Base-by-base conservation (phyloP, 257 asterid genomes). In the Phtheirospermum japonicum region DNA sequence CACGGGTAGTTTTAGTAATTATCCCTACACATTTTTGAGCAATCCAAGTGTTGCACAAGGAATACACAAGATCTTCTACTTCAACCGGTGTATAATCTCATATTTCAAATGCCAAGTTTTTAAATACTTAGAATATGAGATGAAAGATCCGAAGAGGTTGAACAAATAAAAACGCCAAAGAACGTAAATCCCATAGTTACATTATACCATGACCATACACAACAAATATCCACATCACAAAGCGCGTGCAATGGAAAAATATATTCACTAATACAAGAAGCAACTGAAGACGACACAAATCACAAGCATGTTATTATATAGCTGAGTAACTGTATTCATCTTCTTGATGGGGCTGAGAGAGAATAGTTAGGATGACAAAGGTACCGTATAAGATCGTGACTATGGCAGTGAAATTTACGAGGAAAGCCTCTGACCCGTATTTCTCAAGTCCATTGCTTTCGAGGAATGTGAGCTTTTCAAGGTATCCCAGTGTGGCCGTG, bases 381-480 rank as follows among this genome's bases (percentile, higher is more conserved):
- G 76, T 65, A 18, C 99, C 99, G 5, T 71, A 93, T 48, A 89
- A 66, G 76, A 93, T 70, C 0, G 97, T 86, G 65, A 85, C 69
- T 6, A 93, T 74, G 73, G 97, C 99, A 4, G 96, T 89, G 78
- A 83, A 89, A 70, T 93, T 93, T 63, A 93, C 97, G 0, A 93
- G 87, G 59, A 85, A 79, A 0, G 99, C 97, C 76, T 93, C 99
- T 0, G 97, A 17, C 0, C 97, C 95, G 12, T 89, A 93, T 72
- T 87, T 93, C 0, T 52, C 87, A 0, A 89, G 17, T 5, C 97
- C 99, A 3, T 72, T 49, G 64, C 45, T 83, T 78, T 93, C 75
- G 4, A 93, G 90, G 80, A 93, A 93, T 2, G 99, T 93, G 50
- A 93, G 88, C 75, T 93, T 93, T 74, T 93, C 99, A 9, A 93